These are phyloP conservation scores for Andrographis paniculata DNA, from an alignment of 305 asterid species.

Conservation along the genomic window DNA sequence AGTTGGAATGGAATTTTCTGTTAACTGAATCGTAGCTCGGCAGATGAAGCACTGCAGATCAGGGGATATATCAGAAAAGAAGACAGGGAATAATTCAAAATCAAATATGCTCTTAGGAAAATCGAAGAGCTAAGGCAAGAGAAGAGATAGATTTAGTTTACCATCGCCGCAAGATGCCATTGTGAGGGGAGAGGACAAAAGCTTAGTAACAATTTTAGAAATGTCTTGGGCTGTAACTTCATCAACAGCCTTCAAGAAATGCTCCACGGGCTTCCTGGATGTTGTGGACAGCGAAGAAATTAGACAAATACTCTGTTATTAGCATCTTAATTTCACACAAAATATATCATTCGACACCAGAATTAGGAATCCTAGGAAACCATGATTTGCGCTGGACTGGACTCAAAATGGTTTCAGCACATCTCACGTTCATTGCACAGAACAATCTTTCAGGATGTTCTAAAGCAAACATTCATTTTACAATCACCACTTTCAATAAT, in stretches of 20 bases:
- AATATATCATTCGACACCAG: too few relatives aligned
- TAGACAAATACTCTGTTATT: not conserved
- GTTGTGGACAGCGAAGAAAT: not conserved
- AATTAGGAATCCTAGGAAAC: too few relatives aligned
- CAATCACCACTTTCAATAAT: too few relatives aligned
- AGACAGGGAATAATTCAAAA: not conserved
- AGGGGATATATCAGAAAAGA: not conserved
- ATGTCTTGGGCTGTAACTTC: constrained; percentile 51
- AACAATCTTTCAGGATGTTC: too few relatives aligned
- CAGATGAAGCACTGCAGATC: constrained; percentile 55
- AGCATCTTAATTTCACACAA: too few relatives aligned
- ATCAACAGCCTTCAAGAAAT: constrained; percentile 66
- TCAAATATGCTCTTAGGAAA: too few relatives aligned
- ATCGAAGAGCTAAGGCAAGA: too few relatives aligned
- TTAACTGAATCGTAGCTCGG: constrained; percentile 69
- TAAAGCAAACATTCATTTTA: too few relatives aligned
- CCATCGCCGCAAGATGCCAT: constrained; percentile 98
- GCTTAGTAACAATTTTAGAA: constrained; percentile 32
- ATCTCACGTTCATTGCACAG: too few relatives aligned
- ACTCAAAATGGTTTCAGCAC: too few relatives aligned
- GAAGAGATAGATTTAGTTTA: constrained; percentile 21
- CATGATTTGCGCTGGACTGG: too few relatives aligned
- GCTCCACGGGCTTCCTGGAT: constrained; percentile 72
- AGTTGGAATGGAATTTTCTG: constrained; percentile 38
- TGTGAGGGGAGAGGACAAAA: constrained; percentile 70